Conservation (phyloP, 371 early-diverging fungal species). For the Syncephalastrum racemosum region DNA sequence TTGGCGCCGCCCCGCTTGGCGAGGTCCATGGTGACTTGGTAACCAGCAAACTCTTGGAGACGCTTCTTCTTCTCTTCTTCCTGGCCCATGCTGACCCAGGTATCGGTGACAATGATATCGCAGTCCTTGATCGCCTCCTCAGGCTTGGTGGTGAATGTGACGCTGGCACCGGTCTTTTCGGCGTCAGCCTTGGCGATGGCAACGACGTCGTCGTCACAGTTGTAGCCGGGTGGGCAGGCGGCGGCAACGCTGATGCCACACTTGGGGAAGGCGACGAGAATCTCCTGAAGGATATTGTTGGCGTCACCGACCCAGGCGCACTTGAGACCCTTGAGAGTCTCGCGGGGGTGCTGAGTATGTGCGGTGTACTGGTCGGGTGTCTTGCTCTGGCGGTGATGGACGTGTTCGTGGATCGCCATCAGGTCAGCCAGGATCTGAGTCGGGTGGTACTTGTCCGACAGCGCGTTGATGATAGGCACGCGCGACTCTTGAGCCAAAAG, state of each 20-base stretch:
- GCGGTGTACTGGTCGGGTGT: slow-evolving; percentile 41
- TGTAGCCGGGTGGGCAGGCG: slow-evolving; percentile 85
- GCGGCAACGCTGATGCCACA: slow-evolving; percentile 80
- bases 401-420: slow-evolving; percentile 87
- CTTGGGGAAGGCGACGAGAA: slow-evolving; percentile 86
- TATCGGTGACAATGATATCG: slow-evolving; percentile 93
- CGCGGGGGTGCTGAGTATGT: slow-evolving; percentile 45
- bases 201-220: slow-evolving; percentile 68
- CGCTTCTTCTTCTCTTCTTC: slow-evolving; percentile 87
- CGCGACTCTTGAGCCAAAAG: slow-evolving; percentile 79
- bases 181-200: slow-evolving; percentile 59
- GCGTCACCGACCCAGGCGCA: slow-evolving; percentile 97
- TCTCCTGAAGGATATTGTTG: slow-evolving; percentile 92
- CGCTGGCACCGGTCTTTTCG: slow-evolving; percentile 42
- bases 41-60: slow-evolving; percentile 81
- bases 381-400: slow-evolving; percentile 29
- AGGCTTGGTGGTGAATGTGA: slow-evolving; percentile 72
- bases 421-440: slow-evolving; percentile 95
- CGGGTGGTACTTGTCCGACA: slow-evolving; percentile 92
- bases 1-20: slow-evolving; percentile 76
- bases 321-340: slow-evolving; percentile 65
- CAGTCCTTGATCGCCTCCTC: slow-evolving; percentile 77
- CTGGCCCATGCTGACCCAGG: slow-evolving; percentile 98
- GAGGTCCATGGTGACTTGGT: slow-evolving; percentile 83
- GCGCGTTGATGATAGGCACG: slow-evolving; percentile 94